These are phyloP conservation scores for Ceriops zippeliana DNA, from an alignment of 345 rosid genomes.

Conservation along the genomic window DNA sequence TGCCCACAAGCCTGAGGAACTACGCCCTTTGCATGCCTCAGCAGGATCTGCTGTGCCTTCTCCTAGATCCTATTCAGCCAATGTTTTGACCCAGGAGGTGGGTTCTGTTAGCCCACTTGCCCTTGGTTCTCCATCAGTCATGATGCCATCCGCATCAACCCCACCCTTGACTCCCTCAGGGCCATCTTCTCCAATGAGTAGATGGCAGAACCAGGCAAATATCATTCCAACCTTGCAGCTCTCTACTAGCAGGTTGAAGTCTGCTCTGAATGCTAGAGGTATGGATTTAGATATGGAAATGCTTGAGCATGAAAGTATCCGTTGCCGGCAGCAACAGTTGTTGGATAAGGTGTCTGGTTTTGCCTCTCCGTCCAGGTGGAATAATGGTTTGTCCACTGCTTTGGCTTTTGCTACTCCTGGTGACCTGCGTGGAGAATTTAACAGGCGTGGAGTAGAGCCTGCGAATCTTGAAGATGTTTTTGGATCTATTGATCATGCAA, in stretches of 20 bases:
- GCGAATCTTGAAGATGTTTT: constrained; percentile 65
- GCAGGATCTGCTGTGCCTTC: constrained; percentile 87
- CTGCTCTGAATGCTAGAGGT: constrained; percentile 61
- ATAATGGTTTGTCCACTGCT: constrained; percentile 40
- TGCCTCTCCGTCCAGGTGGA: constrained; percentile 65
- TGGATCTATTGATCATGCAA: constrained; percentile 42
- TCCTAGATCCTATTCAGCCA: constrained; percentile 57
- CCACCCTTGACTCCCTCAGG: constrained; percentile 68
- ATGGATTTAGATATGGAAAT: constrained; percentile 53
- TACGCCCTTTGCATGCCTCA: constrained; percentile 81
- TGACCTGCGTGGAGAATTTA: constrained; percentile 40
- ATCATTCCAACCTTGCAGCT: constrained; percentile 63
- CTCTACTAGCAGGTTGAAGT: constrained; percentile 73
- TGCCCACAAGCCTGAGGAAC: constrained; percentile 86
- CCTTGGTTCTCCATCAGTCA: constrained; percentile 51
- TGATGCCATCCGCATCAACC: constrained; percentile 50
- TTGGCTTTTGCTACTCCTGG: constrained; percentile 36
- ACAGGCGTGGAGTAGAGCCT: constrained; percentile 58
- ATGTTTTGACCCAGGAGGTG: constrained; percentile 54
- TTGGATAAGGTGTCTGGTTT: constrained; percentile 54
- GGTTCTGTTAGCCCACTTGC: constrained; percentile 54
- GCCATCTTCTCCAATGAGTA: constrained; percentile 51
- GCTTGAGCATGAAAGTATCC: constrained; percentile 35
- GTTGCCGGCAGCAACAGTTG: constrained; percentile 33
- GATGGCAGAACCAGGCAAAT: constrained; percentile 55